Conservation (phyloP, 768 basidiomycete species). For the Lentinula edodes region DNA sequence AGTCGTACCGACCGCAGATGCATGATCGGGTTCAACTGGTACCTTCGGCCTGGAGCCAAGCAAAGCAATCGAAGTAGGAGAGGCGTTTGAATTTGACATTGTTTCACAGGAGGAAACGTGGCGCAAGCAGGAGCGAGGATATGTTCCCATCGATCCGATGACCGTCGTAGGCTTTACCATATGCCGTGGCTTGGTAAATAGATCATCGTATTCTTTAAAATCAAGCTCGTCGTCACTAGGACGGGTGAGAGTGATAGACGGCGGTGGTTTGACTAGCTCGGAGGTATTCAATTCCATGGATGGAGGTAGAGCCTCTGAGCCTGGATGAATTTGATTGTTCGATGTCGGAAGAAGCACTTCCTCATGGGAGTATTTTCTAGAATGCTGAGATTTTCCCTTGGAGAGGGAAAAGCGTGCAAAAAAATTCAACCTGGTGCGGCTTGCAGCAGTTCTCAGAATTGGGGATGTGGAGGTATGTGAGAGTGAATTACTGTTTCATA, state of each 20-base stretch:
- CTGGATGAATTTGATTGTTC: constrained; percentile 24
- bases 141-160: not conserved
- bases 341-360: constrained; percentile 20
- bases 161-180: constrained; percentile 6
- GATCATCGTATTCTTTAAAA: constrained; percentile 44
- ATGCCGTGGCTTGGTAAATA: constrained; percentile 40
- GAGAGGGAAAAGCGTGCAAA: constrained; percentile 53
- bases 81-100: too few relatives aligned
- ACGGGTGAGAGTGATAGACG: constrained; percentile 37
- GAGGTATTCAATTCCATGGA: constrained; percentile 46
- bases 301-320: constrained; percentile 27
- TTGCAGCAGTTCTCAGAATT: not conserved
- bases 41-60: not conserved
- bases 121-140: not conserved
- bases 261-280: constrained; percentile 26
- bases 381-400: constrained; percentile 12
- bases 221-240: constrained; percentile 24
- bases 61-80: not conserved
- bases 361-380: constrained; percentile 16
- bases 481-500: constrained; percentile 8
- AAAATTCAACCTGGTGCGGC: constrained; percentile 33
- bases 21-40: not conserved
- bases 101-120: not conserved
- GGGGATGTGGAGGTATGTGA: constrained; percentile 18
- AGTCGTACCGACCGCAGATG: not conserved